Evolutionary conservation across 495 filamentous ascomycete genomes (phyloP).

Genomic region (Pseudevernia furfuracea): DNA sequence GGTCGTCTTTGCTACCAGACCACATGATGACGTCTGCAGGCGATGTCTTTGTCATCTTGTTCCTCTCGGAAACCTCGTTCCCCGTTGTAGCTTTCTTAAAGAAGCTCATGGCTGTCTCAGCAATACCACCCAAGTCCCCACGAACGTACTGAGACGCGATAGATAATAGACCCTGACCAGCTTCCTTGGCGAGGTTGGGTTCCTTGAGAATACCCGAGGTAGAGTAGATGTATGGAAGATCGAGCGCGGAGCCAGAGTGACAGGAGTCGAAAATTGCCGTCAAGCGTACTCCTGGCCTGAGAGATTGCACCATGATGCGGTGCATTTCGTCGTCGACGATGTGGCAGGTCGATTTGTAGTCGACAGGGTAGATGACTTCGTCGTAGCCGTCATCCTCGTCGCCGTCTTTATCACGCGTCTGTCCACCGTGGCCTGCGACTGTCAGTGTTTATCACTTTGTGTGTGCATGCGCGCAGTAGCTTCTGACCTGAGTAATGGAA

Average conservation of each 20-base stretch:
- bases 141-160: constrained; percentile 85
- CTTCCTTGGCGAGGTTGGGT: constrained; percentile 95
- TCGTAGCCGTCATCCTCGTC: constrained; percentile 95
- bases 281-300: constrained; percentile 77
- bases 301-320: constrained; percentile 82
- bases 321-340: constrained; percentile 99
- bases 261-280: constrained; percentile 99
- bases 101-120: constrained; percentile 73
- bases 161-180: constrained; percentile 83
- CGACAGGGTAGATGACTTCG: constrained; percentile 96
- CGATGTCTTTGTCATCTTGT: constrained; percentile 83
- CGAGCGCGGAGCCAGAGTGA: constrained; percentile 91
- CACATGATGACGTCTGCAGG: constrained; percentile 97
- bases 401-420: constrained; percentile 91
- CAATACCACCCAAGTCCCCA: constrained; percentile 79
- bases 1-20: constrained; percentile 91
- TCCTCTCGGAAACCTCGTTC: constrained; percentile 70
- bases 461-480: neutral
- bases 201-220: constrained; percentile 94
- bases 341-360: constrained; percentile 82
- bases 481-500: constrained; percentile 92
- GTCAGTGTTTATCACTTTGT: constrained; percentile 3
- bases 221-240: constrained; percentile 95
- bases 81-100: constrained; percentile 88
- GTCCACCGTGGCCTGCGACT: constrained; percentile 76